Evolutionary conservation across 345 rosid genomes (phyloP).

Genomic region (Corchorus capsularis): DNA sequence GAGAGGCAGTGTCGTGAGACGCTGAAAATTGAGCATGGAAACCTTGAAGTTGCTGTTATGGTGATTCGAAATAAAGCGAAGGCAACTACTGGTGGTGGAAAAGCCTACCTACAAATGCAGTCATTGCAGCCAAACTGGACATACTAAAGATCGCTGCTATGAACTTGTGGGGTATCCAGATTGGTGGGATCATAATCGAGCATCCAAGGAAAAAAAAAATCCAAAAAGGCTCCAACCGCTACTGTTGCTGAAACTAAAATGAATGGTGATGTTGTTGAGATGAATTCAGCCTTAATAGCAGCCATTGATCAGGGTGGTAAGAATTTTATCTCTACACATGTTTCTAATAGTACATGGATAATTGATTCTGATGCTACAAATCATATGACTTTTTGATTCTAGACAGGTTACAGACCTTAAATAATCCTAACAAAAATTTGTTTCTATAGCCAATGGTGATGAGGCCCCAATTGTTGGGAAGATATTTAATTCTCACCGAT

Average conservation of each 20-base stretch:
- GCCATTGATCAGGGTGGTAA: neutral
- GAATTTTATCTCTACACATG: neutral
- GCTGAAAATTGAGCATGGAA: neutral
- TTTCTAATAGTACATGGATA: constrained; percentile 14
- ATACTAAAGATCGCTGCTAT: neutral
- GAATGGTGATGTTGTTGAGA: neutral
- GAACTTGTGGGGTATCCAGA: too few relatives aligned
- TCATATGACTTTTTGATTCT: constrained; percentile 15
- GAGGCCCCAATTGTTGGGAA: too few relatives aligned
- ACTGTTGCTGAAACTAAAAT: too few relatives aligned
- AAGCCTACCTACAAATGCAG: neutral
- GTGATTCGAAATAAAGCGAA: neutral
- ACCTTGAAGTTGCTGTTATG: neutral
- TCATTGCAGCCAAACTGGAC: neutral
- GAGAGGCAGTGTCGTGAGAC: neutral
- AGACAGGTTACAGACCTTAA: neutral
- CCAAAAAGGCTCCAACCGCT: neutral
- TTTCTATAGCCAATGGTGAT: too few relatives aligned
- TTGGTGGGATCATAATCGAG: too few relatives aligned
- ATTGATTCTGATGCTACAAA: constrained; percentile 15
- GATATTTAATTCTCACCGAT: too few relatives aligned
- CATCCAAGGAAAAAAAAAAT: neutral
- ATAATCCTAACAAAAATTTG: too few relatives aligned
- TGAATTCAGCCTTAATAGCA: neutral
- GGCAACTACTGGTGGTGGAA: neutral